Conservation (phyloP, 345 rosid genomes). For the Nasturtium officinale region DNA sequence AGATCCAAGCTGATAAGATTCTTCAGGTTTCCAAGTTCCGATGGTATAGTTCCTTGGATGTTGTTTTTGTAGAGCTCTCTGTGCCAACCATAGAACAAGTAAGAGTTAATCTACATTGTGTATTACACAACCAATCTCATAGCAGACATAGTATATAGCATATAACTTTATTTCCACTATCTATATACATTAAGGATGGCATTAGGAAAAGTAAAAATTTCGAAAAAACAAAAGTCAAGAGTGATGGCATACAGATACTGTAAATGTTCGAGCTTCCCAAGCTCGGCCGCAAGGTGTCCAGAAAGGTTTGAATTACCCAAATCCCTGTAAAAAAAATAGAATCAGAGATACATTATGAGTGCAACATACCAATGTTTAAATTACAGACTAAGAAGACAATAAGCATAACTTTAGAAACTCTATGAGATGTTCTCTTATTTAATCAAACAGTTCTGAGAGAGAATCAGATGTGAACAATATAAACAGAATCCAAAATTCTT, state of each 20-base stretch:
- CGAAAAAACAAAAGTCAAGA: not conserved
- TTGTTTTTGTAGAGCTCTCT: constrained; percentile 96
- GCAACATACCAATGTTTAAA: not conserved
- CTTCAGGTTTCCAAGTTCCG: constrained; percentile 83
- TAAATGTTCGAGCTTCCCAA: constrained; percentile 85
- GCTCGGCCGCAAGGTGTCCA: constrained; percentile 86
- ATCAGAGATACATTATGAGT: constrained; percentile 17
- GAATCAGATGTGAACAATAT: constrained; percentile 7
- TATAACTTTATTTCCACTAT: constrained; percentile 3
- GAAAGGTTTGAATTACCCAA: constrained; percentile 88
- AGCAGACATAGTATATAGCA: not conserved
- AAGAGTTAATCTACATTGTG: not conserved
- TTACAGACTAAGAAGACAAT: not conserved
- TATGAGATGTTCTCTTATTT: not conserved
- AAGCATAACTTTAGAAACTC: not conserved
- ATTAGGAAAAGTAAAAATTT: not conserved
- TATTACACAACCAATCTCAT: constrained; percentile 2
- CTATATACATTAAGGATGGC: constrained; percentile 1
- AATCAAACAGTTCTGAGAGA: constrained; percentile 26
- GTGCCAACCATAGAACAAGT: constrained; percentile 27
- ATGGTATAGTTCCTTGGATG: constrained; percentile 78
- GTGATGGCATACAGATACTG: constrained; percentile 76
- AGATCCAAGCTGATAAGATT: constrained; percentile 94
- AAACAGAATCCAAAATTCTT: constrained; percentile 11
- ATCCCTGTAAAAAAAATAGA: constrained; percentile 59